Base-by-base conservation (phyloP, 2,329 filamentous ascomycete species). In the Colletotrichum karsti region DNA sequence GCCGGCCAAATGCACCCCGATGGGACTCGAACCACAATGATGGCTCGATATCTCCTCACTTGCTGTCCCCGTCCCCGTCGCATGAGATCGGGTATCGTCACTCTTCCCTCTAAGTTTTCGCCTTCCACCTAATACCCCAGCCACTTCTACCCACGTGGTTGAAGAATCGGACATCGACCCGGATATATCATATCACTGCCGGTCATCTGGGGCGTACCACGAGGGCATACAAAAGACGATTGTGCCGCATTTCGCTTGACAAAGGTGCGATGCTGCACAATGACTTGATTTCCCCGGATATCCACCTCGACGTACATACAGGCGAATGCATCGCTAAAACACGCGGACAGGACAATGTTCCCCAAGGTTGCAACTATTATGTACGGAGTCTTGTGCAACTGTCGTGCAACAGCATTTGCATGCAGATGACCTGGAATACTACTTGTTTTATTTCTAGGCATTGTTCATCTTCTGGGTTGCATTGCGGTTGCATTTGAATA, bases 261-360 rank as follows among this genome's bases (percentile, higher is more conserved):
- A 30, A 13, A 22, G 22, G 22, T n/a, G 41, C 37, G 30, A 28
- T 33, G 35, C 50, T 53, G 44, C 59, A 67, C 39, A 33, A 41
- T 12, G 39, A 39, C 41, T 20, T 44, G 24, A n/a, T 51, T 48
- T 42, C 53, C 60, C 64, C 60, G 33, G 44, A 64, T 41, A 67
- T 64, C 60, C 64, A 58, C 53, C 30, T 59, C 12, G 41, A 15
- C n/a, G 13, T 33, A 24, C 18, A 39, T 41, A 42, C 39, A 51
- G 30, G 41, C 39, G 41, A 51, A 54, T 26, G 24, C 28, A 66
- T 37, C 15, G 15, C 30, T 60, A 24, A 55, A 15, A 55, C 48
- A 39, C 24, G 30, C 57, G 13, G n/a, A 51, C 50, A 53, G 20
- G 10, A 24, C 35, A 42, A 67, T 67, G 41, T 50, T 22, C 30